A percentile compares a stretch with the other conserved stretches of the same genome.
Evolutionary conservation across 192 early-diverging fungal genomes (phyloP).

Genomic region (Coemansia sp.): DNA sequence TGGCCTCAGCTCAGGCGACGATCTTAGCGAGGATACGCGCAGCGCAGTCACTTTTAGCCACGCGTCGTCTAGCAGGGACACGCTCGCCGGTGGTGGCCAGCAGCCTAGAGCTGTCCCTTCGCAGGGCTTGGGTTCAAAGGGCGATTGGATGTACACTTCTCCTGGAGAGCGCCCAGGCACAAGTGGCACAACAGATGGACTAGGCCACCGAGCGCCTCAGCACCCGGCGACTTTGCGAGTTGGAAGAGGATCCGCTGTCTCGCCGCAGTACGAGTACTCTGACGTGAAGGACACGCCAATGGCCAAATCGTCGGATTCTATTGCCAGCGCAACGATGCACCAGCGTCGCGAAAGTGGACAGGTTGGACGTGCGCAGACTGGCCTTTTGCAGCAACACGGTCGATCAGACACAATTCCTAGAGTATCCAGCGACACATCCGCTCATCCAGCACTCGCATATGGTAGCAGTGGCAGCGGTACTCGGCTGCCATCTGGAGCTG

Average conservation of each 20-base stretch:
- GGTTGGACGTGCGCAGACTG: not conserved
- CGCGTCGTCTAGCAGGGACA: not conserved
- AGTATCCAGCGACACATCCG: not conserved
- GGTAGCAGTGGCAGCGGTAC: not conserved
- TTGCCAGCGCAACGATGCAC: not conserved
- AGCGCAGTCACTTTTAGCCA: not conserved
- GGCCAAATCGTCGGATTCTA: constrained; percentile 19
- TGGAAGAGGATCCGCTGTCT: constrained; percentile 17
- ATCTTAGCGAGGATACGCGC: constrained; percentile 9
- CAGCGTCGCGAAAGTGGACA: constrained; percentile 22
- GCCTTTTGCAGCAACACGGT: not conserved
- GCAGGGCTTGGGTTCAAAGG: not conserved
- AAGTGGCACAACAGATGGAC: not conserved
- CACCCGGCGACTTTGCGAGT: constrained; percentile 15
- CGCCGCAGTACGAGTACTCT: constrained; percentile 11
- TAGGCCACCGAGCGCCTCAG: constrained; percentile 5
- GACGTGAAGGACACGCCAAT: not conserved
- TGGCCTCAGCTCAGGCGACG: constrained; percentile 17
- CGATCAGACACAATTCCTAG: not conserved
- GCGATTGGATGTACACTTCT: constrained; percentile 27
- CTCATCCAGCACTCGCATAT: not conserved
- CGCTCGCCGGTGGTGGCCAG: not conserved
- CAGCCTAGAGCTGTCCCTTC: constrained; percentile 4
- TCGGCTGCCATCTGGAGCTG: not conserved
- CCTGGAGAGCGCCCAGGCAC: constrained; percentile 22